These are phyloP conservation scores for Yamadazyma akitaensis DNA, from an alignment of 805 yeast genomes.

Conservation along the genomic window DNA sequence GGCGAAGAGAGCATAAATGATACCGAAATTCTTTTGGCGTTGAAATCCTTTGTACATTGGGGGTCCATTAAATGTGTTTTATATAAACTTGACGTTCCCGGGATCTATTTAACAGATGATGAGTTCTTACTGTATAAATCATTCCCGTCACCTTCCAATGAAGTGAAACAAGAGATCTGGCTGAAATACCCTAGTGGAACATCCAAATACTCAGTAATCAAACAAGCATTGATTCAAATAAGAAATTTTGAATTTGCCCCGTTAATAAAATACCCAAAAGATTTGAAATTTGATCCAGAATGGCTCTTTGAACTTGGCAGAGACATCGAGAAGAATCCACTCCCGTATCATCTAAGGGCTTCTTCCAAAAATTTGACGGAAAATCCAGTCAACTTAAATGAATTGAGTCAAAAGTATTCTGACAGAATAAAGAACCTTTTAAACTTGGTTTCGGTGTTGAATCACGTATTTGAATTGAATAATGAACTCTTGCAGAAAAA, in stretches of 20 bases:
- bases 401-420: constrained; percentile 23
- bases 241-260: constrained; percentile 35
- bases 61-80: constrained; percentile 49
- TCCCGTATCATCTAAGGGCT: constrained; percentile 46
- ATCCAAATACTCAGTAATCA: constrained; percentile 42
- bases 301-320: constrained; percentile 41
- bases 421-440: constrained; percentile 21
- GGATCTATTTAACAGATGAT: constrained; percentile 29
- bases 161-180: constrained; percentile 37
- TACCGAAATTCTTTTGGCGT: constrained; percentile 42
- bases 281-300: constrained; percentile 20
- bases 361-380: constrained; percentile 29
- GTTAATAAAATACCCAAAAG: constrained; percentile 30
- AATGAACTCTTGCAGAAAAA: constrained; percentile 33
- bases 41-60: constrained; percentile 55
- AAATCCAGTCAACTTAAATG: constrained; percentile 33
- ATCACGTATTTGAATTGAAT: constrained; percentile 29
- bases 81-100: constrained; percentile 38
- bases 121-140: constrained; percentile 26
- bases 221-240: constrained; percentile 32
- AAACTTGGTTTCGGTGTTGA: constrained; percentile 25
- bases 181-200: constrained; percentile 54
- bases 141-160: constrained; percentile 42
- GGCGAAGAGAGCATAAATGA: constrained; percentile 39
- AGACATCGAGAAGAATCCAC: constrained; percentile 46